Conservation (phyloP, 495 filamentous ascomycete species). For the Podospora appendiculata region DNA sequence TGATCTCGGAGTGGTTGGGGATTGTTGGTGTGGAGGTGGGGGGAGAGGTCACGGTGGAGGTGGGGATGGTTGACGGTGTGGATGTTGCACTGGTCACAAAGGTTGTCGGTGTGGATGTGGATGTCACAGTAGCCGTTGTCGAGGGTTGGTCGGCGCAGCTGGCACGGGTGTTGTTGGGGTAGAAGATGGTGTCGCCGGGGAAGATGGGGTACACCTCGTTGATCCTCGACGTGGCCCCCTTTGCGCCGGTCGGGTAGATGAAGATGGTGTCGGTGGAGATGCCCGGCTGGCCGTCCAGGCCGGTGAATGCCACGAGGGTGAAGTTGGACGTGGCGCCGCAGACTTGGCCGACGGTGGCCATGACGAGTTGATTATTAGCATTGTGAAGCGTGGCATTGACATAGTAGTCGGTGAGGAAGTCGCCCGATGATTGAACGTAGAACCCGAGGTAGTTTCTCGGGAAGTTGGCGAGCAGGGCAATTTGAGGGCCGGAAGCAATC, state of each 20-base stretch:
- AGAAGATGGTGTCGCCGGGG: not conserved
- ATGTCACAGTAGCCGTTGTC: not conserved
- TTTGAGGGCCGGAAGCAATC: too few relatives aligned
- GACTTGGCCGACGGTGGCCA: not conserved
- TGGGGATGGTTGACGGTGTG: too few relatives aligned
- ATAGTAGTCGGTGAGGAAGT: not conserved
- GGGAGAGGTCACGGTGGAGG: too few relatives aligned
- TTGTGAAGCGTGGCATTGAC: not conserved
- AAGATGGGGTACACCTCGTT: slow-evolving; percentile 1
- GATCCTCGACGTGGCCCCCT: not conserved
- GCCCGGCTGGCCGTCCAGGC: not conserved
- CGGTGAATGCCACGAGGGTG: not conserved
- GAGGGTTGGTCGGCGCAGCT: not conserved
- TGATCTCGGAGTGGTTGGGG: not conserved
- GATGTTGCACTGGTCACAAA: too few relatives aligned
- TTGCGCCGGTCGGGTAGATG: not conserved
- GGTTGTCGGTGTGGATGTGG: not conserved
- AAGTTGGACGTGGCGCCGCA: slow-evolving; percentile 4
- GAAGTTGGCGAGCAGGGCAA: not conserved
- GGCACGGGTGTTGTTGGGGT: not conserved
- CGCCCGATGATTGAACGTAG: not conserved
- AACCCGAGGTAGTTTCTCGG: not conserved
- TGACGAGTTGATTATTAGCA: too few relatives aligned
- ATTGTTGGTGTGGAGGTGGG: not conserved
- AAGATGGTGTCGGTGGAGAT: not conserved